Percentiles rank a stretch among this genome's conserved stretches.
Evolutionary conservation across 768 basidiomycete species (phyloP).

Genomic region (Basidioascus undulatus): DNA sequence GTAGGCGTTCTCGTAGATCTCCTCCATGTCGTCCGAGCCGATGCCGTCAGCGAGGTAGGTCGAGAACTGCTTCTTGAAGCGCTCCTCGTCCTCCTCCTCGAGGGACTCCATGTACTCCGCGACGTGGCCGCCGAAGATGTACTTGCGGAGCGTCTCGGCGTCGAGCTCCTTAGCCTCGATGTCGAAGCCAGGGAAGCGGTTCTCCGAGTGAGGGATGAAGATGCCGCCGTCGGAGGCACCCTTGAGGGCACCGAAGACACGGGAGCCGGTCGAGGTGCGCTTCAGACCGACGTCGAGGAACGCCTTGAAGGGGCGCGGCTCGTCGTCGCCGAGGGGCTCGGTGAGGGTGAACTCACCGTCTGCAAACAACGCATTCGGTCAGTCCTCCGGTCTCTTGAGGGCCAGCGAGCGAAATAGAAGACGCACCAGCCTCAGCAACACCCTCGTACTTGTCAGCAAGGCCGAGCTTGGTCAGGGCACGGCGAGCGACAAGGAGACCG

Average conservation of each 20-base stretch:
- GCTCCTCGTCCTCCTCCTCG: conserved; percentile 98
- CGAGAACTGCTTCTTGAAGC: conserved; percentile 29
- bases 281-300: conserved; percentile 97
- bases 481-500: conserved; percentile 80
- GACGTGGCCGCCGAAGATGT: conserved; percentile 91
- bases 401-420: too few relatives aligned
- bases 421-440: conserved; percentile 62
- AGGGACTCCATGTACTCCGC: conserved; percentile 99
- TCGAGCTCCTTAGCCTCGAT: conserved; percentile 77
- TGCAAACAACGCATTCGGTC: too few relatives aligned
- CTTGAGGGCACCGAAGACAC: conserved; percentile 96
- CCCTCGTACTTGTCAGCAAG: conserved; percentile 97
- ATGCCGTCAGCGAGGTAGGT: conserved; percentile 85
- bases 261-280: conserved; percentile 90
- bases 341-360: conserved; percentile 62
- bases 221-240: conserved; percentile 94
- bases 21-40: conserved; percentile 90
- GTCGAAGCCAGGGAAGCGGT: conserved; percentile 91
- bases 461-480: conserved; percentile 81
- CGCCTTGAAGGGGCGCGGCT: conserved; percentile 93
- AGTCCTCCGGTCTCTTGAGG: too few relatives aligned
- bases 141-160: conserved; percentile 83
- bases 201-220: conserved; percentile 91
- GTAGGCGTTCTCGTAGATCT: conserved; percentile 78
- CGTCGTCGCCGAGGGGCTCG: conserved; percentile 75